Base-by-base conservation (phyloP, 371 early-diverging fungal genomes). In the Apophysomyces elegans region DNA sequence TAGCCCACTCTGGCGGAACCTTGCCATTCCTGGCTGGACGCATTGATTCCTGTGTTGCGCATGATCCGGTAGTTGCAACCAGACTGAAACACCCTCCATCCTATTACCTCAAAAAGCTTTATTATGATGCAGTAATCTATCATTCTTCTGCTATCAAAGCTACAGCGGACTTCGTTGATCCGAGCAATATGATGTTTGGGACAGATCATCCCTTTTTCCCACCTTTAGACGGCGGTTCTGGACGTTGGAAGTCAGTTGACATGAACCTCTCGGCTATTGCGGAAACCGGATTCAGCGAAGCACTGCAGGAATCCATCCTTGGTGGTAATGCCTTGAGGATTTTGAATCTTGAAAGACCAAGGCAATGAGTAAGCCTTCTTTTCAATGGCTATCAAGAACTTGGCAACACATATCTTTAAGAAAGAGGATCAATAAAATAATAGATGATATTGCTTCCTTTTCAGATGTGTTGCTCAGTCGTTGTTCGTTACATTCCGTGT, bases 11-110 rank as follows among this genome's bases (percentile, higher is more conserved):
- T 8, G 80, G 80, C 38, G 80, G 80, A 37, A 71, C 73, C 36
- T 56, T 77, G 18, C 80, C 80, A 16, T 77, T 75, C 73, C 63
- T 79, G n/a, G 75, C 77, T 7, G 75, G 77, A n/a, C 70, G 77
- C n/a, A 56, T 77, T 11, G 77, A 77, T 68, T 74, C 75, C 9
- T 75, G 75, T 64, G 80, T 74, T 11, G 46, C 56, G 2, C 77
- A 74, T 56, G 77, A 74, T 66, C 75, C 75, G 5, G 62, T 45
- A 5, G 68, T 67, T 0, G 64, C 68, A 5, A 45, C 62, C 3
- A 62, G 47, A 45, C 63, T 70, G n/a, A 43, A 60, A 21, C 66
- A 70, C 37, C 71, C 71, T 5, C 71, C 71, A 11, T 70, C 71
- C 2, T 61, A 66, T 44, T 70, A 70, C 26, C 61, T 70, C 16